Percentiles rank a stretch among this genome's conserved stretches.
Conservation (phyloP, 495 filamentous ascomycete species). For the Oidiodendron maius region DNA sequence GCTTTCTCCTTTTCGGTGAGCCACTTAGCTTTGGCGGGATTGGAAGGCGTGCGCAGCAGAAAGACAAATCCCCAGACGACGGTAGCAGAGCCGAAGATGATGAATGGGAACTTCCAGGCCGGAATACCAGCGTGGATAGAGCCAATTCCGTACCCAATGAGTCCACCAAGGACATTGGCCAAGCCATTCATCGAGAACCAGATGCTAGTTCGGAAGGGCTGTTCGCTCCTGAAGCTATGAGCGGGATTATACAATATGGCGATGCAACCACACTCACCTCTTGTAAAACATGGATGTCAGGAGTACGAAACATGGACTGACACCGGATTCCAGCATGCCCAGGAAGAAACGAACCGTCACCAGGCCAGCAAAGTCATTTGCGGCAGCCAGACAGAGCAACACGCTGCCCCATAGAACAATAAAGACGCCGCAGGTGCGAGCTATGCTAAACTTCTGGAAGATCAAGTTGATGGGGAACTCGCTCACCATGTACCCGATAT, state of each 20-base stretch:
- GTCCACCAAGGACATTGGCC: slow-evolving; percentile 39
- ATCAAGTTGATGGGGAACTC: not conserved
- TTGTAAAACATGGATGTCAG: not conserved
- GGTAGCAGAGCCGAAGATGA: slow-evolving; percentile 46
- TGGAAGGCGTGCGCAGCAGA: slow-evolving; percentile 54
- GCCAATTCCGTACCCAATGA: slow-evolving; percentile 48
- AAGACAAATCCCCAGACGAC: slow-evolving; percentile 47
- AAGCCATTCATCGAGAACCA: slow-evolving; percentile 31
- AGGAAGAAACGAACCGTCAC: not conserved
- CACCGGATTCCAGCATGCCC: not conserved
- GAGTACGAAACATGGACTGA: not conserved
- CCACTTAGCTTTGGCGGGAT: slow-evolving; percentile 52
- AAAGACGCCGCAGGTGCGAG: not conserved
- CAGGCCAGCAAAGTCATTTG: not conserved
- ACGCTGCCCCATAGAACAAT: not conserved
- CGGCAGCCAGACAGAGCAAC: not conserved
- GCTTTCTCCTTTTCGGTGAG: slow-evolving; percentile 47
- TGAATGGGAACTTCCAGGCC: slow-evolving; percentile 42
- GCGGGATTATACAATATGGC: not conserved
- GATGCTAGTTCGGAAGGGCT: slow-evolving; percentile 38
- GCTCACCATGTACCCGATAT: not conserved
- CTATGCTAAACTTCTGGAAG: not conserved
- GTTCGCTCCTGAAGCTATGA: slow-evolving; percentile 31
- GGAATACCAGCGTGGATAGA: slow-evolving; percentile 36
- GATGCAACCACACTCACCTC: not conserved